Evolutionary conservation across 2,329 filamentous ascomycete species (phyloP).

Genomic region (Diaporthe sp.): DNA sequence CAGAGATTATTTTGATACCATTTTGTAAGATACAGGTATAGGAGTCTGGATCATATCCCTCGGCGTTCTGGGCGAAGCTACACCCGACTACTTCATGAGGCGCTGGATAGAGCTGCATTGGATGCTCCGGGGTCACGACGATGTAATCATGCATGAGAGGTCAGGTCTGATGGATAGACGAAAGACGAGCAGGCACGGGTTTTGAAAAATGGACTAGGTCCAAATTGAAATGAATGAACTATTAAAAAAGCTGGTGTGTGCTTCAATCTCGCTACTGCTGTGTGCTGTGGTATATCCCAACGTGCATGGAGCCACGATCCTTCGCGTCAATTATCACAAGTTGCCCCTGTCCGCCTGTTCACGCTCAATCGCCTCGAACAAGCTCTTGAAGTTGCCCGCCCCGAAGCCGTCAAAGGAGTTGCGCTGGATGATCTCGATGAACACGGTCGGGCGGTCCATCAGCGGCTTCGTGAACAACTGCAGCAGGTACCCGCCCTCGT

Average conservation of each 20-base stretch:
- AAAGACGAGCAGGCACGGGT: neutral
- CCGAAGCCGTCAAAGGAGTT: constrained; percentile 93
- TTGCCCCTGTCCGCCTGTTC: constrained; percentile 92
- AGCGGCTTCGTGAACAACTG: constrained; percentile 87
- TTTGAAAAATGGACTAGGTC: neutral
- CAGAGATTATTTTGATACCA: constrained; percentile 28
- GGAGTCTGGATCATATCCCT: constrained; percentile 20
- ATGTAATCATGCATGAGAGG: constrained; percentile 18
- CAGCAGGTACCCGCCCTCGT: constrained; percentile 87
- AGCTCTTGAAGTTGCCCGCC: constrained; percentile 93
- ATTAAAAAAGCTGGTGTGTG: constrained; percentile 1
- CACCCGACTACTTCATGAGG: constrained; percentile 4
- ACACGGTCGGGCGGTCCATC: constrained; percentile 95
- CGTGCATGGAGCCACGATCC: neutral
- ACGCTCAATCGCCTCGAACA: constrained; percentile 95
- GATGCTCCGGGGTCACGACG: constrained; percentile 11
- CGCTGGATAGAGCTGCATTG: constrained; percentile 20
- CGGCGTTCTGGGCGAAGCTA: constrained; percentile 24
- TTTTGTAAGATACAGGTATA: constrained; percentile 30
- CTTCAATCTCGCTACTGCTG: constrained; percentile 7
- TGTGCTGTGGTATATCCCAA: neutral
- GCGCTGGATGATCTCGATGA: constrained; percentile 95
- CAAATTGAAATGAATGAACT: neutral
- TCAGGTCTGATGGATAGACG: constrained; percentile 5
- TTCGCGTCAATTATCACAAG: constrained; percentile 60